These are phyloP conservation scores for Thelonectria rubi DNA, from an alignment of 2,329 filamentous ascomycete genomes.

Conservation along the genomic window DNA sequence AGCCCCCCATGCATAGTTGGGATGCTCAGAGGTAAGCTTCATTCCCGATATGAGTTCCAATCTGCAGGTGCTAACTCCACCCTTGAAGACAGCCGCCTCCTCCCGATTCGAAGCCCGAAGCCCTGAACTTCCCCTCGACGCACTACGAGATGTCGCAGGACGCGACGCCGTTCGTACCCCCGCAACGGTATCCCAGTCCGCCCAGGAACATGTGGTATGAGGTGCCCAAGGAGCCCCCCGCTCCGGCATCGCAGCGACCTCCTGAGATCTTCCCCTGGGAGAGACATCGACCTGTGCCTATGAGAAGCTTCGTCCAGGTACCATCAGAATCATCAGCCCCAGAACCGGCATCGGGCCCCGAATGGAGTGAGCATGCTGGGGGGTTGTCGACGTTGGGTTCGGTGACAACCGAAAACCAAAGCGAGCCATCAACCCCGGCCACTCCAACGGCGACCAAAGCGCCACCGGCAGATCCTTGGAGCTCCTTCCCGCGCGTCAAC, in stretches of 20 bases:
- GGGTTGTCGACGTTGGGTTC: constrained; percentile 50
- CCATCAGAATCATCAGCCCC: constrained; percentile 28
- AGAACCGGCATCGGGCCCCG: constrained; percentile 29
- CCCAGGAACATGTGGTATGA: constrained; percentile 91
- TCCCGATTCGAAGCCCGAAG: constrained; percentile 79
- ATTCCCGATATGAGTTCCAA: not conserved
- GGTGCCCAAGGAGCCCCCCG: constrained; percentile 72
- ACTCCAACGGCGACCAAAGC: constrained; percentile 57
- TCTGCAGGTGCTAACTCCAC: constrained; percentile 21
- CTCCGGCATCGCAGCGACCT: constrained; percentile 62
- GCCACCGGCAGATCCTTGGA: constrained; percentile 70
- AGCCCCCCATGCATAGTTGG: constrained; percentile 54
- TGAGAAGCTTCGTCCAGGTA: constrained; percentile 66
- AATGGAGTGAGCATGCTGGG: constrained; percentile 36
- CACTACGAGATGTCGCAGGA: constrained; percentile 87
- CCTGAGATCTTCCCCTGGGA: constrained; percentile 94
- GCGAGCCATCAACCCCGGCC: constrained; percentile 57
- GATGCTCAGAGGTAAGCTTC: constrained; percentile 62
- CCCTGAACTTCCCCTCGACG: constrained; percentile 79
- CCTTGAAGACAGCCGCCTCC: constrained; percentile 68
- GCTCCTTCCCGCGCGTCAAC: constrained; percentile 78
- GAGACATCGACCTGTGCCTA: constrained; percentile 66
- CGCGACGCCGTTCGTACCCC: constrained; percentile 77
- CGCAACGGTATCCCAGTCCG: constrained; percentile 80
- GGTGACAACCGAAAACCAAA: constrained; percentile 41